Evolutionary conservation across 1,284 basidiomycete genomes (phyloP).

Genomic region (Cryptococcus sp.): DNA sequence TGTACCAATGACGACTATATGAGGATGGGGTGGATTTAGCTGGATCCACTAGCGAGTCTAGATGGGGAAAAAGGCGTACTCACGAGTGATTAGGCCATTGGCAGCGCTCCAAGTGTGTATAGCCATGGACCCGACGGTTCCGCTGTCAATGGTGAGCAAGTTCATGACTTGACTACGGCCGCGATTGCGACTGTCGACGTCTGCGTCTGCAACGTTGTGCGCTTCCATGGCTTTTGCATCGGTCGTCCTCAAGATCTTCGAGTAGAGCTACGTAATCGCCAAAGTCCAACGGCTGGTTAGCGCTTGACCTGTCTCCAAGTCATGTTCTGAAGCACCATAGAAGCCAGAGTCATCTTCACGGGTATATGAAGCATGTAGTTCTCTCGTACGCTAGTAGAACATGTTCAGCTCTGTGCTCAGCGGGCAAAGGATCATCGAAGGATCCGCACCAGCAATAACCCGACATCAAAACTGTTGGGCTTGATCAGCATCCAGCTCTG

Average conservation of each 20-base stretch:
- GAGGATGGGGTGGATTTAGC: background rate
- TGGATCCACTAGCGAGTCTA: background rate
- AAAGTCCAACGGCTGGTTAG: background rate
- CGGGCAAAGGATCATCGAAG: constrained; percentile 3
- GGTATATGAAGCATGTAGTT: constrained; percentile 48
- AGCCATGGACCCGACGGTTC: constrained; percentile 38
- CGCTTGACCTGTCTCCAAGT: no score
- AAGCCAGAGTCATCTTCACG: constrained; percentile 39
- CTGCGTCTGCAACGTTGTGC: constrained; percentile 30
- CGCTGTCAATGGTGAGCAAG: constrained; percentile 47
- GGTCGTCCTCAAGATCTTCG: constrained; percentile 46
- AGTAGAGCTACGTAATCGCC: constrained; percentile 35
- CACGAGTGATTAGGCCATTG: constrained; percentile 42
- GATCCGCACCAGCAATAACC: constrained; percentile 27
- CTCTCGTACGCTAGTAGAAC: constrained; percentile 47
- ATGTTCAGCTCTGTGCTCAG: constrained; percentile 32
- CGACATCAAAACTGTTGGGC: constrained; percentile 23
- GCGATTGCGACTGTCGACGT: constrained; percentile 27
- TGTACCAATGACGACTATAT: constrained; percentile 40
- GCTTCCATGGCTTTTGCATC: constrained; percentile 49
- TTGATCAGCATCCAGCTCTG: background rate
- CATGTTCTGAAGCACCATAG: constrained; percentile 32
- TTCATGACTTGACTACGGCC: constrained; percentile 50
- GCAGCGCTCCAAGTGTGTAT: constrained; percentile 39
- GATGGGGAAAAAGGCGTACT: no score